Evolutionary conservation across 1,139 yeast genomes (phyloP).

Genomic region (Diutina scorzettiae): DNA sequence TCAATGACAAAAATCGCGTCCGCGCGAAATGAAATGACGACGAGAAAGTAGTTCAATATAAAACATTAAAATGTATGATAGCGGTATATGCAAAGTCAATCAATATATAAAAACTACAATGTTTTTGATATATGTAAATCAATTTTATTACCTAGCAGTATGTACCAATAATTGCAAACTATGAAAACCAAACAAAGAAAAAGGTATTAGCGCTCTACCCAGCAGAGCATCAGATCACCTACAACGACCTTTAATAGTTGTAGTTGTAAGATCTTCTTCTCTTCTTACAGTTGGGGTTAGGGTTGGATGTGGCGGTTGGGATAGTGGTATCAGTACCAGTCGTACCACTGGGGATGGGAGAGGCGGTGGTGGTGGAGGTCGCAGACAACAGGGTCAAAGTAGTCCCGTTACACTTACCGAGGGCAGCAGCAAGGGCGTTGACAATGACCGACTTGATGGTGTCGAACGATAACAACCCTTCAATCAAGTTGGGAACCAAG

Average conservation of each 20-base stretch:
- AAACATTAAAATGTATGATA: too few species aligned
- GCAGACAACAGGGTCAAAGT: not conserved
- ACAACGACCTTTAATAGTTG: conserved; percentile 9
- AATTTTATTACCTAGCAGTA: conserved; percentile 5
- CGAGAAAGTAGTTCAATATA: too few species aligned
- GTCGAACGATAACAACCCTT: conserved; percentile 21
- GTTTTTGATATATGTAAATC: too few species aligned
- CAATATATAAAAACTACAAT: too few species aligned
- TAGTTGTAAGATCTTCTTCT: conserved; percentile 20
- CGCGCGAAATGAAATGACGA: too few species aligned
- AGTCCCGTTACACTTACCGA: conserved; percentile 21
- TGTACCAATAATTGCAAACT: conserved; percentile 1
- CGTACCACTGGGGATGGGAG: not conserved
- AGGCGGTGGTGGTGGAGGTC: not conserved
- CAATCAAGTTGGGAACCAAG: conserved; percentile 25
- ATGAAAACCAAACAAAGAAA: not conserved
- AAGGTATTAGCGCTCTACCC: conserved; percentile 1
- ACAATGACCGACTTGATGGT: conserved; percentile 27
- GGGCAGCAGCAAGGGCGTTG: conserved; percentile 32
- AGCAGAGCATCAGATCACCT: not conserved
- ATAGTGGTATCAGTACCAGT: not conserved
- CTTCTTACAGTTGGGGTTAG: conserved; percentile 14
- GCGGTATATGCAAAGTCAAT: too few species aligned
- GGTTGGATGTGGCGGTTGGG: not conserved
- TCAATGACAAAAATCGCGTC: too few species aligned